These are phyloP conservation scores for Trypanosoma cruzi DNA, from an alignment of 208 protist genomes.

Conservation along the genomic window DNA sequence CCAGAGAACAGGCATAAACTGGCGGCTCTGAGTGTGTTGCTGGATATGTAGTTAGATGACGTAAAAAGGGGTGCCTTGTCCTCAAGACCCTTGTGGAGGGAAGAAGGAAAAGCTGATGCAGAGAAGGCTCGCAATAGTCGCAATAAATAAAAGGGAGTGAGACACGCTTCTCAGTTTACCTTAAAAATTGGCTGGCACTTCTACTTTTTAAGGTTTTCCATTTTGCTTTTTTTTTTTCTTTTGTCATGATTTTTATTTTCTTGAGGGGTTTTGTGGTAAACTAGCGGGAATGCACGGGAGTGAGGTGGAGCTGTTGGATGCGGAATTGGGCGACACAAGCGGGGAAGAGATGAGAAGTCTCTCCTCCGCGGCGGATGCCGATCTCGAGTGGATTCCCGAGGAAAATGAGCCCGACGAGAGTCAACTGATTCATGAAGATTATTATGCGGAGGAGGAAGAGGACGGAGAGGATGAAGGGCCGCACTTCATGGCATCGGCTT, in stretches of 20 bases:
- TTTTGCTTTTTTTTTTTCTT: slow-evolving; percentile 2
- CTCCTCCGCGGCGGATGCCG: slow-evolving; percentile 19
- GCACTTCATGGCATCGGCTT: slow-evolving; percentile 18
- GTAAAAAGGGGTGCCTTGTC: too few relatives aligned
- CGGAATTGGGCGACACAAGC: background rate
- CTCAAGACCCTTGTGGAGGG: too few relatives aligned
- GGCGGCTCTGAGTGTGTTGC: slow-evolving; percentile 48
- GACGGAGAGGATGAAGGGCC: slow-evolving; percentile 7
- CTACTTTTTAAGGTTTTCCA: background rate
- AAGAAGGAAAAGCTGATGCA: too few relatives aligned
- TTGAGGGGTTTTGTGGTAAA: slow-evolving; percentile 1
- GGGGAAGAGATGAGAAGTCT: background rate
- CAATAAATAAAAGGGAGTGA: background rate
- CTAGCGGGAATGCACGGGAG: background rate
- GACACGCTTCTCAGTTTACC: too few relatives aligned
- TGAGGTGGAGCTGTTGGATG: background rate
- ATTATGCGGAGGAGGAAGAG: background rate
- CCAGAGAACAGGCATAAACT: slow-evolving; percentile 30
- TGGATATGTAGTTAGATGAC: slow-evolving; percentile 40
- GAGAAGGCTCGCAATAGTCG: background rate
- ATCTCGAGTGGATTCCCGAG: slow-evolving; percentile 18
- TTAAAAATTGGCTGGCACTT: too few relatives aligned
- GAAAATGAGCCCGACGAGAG: slow-evolving; percentile 5
- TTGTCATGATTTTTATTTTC: slow-evolving; percentile 10
- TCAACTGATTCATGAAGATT: background rate